Percentiles rank a stretch among this genome's conserved stretches.
These are phyloP conservation scores for Bipolaris cookei DNA, from an alignment of 2,329 filamentous ascomycete species.

Conservation along the genomic window DNA sequence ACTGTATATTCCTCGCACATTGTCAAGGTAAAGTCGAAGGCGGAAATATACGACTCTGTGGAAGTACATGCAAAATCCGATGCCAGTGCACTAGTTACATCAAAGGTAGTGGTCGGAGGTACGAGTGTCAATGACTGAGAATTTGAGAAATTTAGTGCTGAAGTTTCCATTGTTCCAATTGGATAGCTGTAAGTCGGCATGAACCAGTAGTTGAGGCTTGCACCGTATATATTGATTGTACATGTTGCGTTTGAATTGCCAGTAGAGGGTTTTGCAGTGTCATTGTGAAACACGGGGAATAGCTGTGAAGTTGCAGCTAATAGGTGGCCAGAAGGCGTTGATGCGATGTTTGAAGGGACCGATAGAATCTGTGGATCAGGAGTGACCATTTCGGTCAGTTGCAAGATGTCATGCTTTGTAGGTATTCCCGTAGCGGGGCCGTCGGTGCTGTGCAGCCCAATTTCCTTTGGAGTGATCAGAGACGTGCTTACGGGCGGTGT, in stretches of 20 bases:
- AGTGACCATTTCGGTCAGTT: constrained; percentile 15
- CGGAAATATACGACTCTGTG: constrained; percentile 29
- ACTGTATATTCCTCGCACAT: constrained; percentile 33
- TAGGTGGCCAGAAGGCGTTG: background rate
- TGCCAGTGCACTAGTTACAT: constrained; percentile 32
- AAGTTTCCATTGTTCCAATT: constrained; percentile 29
- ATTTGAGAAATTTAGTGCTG: constrained; percentile 27
- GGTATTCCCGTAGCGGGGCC: constrained; percentile 4
- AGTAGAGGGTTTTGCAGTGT: constrained; percentile 9
- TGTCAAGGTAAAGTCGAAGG: constrained; percentile 30
- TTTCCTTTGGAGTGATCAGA: constrained; percentile 1
- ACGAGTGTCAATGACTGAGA: constrained; percentile 27
- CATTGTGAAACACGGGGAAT: background rate
- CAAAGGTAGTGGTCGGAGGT: constrained; percentile 34
- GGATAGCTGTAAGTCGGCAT: constrained; percentile 33
- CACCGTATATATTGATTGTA: constrained; percentile 44
- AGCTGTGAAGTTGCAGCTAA: constrained; percentile 3
- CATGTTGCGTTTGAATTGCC: constrained; percentile 30
- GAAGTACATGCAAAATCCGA: constrained; percentile 32
- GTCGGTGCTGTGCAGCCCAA: constrained; percentile 3
- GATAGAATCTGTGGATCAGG: constrained; percentile 7
- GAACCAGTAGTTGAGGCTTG: constrained; percentile 45
- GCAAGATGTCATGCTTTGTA: constrained; percentile 17
- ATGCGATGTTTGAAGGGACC: constrained; percentile 4
- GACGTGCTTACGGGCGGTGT: background rate